A percentile compares a stretch with the other conserved stretches of the same genome.
Conservation (phyloP, 805 yeast genomes). For the Metschnikowia corniflorae region DNA sequence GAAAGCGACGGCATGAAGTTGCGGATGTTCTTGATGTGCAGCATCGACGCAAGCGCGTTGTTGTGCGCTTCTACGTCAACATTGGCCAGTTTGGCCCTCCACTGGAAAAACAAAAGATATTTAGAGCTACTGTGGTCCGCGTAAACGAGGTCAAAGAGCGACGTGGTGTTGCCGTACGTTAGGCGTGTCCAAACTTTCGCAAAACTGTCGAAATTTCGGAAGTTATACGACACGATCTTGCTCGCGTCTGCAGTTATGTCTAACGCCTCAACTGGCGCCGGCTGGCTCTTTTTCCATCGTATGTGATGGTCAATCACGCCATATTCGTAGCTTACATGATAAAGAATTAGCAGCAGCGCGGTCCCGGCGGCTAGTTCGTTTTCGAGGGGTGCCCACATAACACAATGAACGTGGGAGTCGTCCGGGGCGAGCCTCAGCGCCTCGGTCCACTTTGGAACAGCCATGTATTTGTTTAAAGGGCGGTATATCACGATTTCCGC, state of each 20-base stretch:
- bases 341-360: constrained; percentile 45
- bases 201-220: constrained; percentile 58
- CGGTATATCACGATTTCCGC: constrained; percentile 46
- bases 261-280: constrained; percentile 56
- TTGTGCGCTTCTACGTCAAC: background rate
- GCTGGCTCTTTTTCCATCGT: constrained; percentile 52
- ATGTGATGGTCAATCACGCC: constrained; percentile 34
- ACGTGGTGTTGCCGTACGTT: constrained; percentile 54
- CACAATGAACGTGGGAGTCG: constrained; percentile 20
- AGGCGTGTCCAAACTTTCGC: constrained; percentile 78
- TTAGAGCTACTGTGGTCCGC: constrained; percentile 53
- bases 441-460: constrained; percentile 45
- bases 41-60: constrained; percentile 22
- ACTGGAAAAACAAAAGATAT: constrained; percentile 49
- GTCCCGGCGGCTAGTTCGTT: constrained; percentile 65
- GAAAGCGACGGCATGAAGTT: constrained; percentile 30
- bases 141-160: constrained; percentile 66
- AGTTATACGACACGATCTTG: constrained; percentile 54
- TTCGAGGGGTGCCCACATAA: constrained; percentile 52
- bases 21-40: constrained; percentile 33
- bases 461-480: constrained; percentile 53
- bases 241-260: constrained; percentile 65
- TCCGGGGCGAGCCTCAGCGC: constrained; percentile 18
- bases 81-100: constrained; percentile 32
- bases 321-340: constrained; percentile 47